These are phyloP conservation scores for Chalciporus chontae DNA, from an alignment of 768 basidiomycete genomes.

Conservation along the genomic window DNA sequence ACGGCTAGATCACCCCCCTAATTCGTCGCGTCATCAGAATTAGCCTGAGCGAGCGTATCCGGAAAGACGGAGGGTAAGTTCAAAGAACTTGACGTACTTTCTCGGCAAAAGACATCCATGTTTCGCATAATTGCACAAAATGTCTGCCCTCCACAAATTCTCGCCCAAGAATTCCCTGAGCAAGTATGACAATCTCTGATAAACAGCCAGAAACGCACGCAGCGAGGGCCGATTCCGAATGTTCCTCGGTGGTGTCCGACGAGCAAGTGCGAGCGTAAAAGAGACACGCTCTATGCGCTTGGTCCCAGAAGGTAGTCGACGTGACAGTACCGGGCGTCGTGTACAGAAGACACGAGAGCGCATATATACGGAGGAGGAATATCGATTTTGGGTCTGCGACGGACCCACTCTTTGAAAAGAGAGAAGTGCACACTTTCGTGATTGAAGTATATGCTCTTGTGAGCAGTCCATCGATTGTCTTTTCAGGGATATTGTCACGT, in stretches of 20 bases:
- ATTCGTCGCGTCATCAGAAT: background rate
- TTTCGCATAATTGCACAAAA: conserved; percentile 66
- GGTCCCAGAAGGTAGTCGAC: conserved; percentile 67
- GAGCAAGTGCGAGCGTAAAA: conserved; percentile 23
- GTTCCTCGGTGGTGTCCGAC: conserved; percentile 10
- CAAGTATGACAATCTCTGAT: conserved; percentile 39
- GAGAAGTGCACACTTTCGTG: conserved; percentile 29
- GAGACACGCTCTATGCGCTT: conserved; percentile 49
- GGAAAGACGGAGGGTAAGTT: background rate
- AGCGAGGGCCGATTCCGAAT: conserved; percentile 27
- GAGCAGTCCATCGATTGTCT: conserved; percentile 55
- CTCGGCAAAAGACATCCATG: conserved; percentile 66
- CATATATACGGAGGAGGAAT: conserved; percentile 40
- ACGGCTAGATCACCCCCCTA: conserved; percentile 47
- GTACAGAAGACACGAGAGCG: conserved; percentile 45
- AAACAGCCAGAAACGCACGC: conserved; percentile 43
- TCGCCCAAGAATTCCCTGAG: conserved; percentile 35
- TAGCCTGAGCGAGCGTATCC: background rate
- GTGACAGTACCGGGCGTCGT: conserved; percentile 47
- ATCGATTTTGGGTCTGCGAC: conserved; percentile 18
- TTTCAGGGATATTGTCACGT: conserved; percentile 37
- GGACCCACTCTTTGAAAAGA: conserved; percentile 30
- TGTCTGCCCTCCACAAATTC: conserved; percentile 46
- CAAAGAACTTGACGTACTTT: conserved; percentile 40
- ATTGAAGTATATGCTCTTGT: conserved; percentile 58